Evolutionary conservation across 805 yeast species (phyloP).

Genomic region (Starmerella kuoi): DNA sequence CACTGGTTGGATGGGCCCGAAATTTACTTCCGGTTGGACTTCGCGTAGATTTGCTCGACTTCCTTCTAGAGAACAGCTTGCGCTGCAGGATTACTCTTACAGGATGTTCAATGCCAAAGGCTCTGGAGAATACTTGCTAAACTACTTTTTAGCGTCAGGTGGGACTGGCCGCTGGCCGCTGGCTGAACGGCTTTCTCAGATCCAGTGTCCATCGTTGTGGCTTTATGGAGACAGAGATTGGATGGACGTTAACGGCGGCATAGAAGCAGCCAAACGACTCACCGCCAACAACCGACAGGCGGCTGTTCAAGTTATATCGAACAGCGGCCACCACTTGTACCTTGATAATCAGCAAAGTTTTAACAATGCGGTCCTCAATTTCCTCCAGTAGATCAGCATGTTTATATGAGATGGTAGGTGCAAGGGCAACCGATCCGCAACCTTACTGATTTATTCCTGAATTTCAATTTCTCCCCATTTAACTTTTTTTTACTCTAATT

Average conservation of each 20-base stretch:
- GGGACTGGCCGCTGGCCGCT: constrained; percentile 78
- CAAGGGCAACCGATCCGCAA: too few species aligned
- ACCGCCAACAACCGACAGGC: constrained; percentile 22
- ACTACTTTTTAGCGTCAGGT: constrained; percentile 77
- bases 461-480: too few species aligned
- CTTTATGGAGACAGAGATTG: constrained; percentile 71
- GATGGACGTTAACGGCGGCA: constrained; percentile 42
- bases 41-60: constrained; percentile 62
- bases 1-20: constrained; percentile 73
- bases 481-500: neutral
- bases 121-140: constrained; percentile 85
- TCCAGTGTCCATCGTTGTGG: constrained; percentile 59
- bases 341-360: constrained; percentile 48
- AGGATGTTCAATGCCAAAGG: constrained; percentile 77
- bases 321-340: constrained; percentile 66
- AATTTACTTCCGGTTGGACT: constrained; percentile 82
- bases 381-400: constrained; percentile 36
- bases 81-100: constrained; percentile 69
- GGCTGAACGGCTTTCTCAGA: constrained; percentile 35
- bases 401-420: neutral
- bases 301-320: constrained; percentile 30
- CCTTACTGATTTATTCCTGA: too few species aligned
- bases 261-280: constrained; percentile 27
- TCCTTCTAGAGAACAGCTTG: constrained; percentile 33
- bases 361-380: constrained; percentile 37